Evolutionary conservation across 305 asterid species (phyloP), one percentile per base, ranked within the genome.

Genomic region (Rubia tinctorum): DNA sequence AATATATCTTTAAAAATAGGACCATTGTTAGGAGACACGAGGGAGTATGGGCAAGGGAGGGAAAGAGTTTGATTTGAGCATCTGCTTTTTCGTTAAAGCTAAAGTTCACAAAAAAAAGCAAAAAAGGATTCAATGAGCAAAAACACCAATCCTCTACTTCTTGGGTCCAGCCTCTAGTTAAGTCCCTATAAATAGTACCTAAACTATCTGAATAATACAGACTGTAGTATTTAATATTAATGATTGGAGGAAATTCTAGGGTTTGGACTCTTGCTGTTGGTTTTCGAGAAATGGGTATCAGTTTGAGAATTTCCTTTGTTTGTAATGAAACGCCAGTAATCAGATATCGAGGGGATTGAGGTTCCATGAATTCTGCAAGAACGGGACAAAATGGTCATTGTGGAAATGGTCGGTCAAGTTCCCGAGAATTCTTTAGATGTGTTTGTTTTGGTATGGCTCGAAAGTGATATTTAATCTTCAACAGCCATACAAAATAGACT

Each of bases 241-340:
- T 80, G 80, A 84, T 86, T 84, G 85, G 84, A 71, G 71, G 79
- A 39, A 74, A 64, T 71, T 76, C 83, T 58, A 43, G 20, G 66
- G 61, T 83, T 82, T 84, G 93, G 88, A 90, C 85, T 77, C 70
- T 63, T 77, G 82, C 81, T 86, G 91, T 85, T 84, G 76, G 51
- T 80, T 80, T 70, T 77, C 68, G 85, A 79, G 84, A 82, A 84
- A 78, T 66, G 83, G 66, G 82, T 44, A 39, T 18, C 39, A 40
- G 25, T 39, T 12, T 1, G 30, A 39, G 67, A 17, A 55, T 55
- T 55, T 12, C 77, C 73, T 72, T 73, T 69, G 81, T 76, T 79
- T 73, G 67, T 34, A 62, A 53, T 75, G 60, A 68, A 75, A 72
- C 45, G 37, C 47, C 53, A 27, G 73, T 8, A 55, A 55, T 25